Base-by-base conservation (phyloP, 2,329 filamentous ascomycete species). In the Fusarium decemcellulare region DNA sequence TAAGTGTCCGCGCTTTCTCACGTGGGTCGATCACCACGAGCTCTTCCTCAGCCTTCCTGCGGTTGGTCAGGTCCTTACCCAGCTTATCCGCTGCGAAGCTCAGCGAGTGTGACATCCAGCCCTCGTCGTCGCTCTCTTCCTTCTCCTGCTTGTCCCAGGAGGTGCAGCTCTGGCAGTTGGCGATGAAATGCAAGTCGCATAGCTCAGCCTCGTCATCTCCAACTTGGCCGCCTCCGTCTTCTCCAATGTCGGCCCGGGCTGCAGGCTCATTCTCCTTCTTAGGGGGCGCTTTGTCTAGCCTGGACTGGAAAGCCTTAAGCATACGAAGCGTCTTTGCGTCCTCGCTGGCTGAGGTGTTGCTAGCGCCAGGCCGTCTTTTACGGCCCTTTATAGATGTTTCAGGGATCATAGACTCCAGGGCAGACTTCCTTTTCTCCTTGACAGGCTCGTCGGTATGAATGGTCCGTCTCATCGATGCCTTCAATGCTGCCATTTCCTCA, bases 151-250 rank as follows among this genome's bases (percentile, higher is more conserved):
- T 87, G 75, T 97, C 92, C 94, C 95, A 97, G 0, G 91, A 88
- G 62, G 89, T 90, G 79, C 96, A 98, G 46, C 94, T 97, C 77
- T 97, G 94, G 79, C 96, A 99, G 74, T 97, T 93, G 51, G 92
- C 93, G 68, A 99, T 97, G 79, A 98, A 99, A 78, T 99, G 96
- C 37, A 99, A 82, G 78, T 98, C 96, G 76, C 96, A 99, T 5
- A 97, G 85, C 52, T 87, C 87, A 4, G 90, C 91, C 77, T 97
- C 93, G 40, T 92, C 89, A 4, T 91, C 91, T 8, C 53, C 68
- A 9, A 63, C 67, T 16, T 65, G 65, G 77, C 70, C 54, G 5
- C 40, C 72, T 16, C 42, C 67, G 39, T 73, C 73, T 6, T 71
- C 72, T 34, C 75, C 76, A 12, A 76, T 74, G 10, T 75, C 71